Evolutionary conservation across 73 alveolate species (phyloP), one percentile per base, ranked within the genome.

Genomic region (Stentor roeselii): DNA sequence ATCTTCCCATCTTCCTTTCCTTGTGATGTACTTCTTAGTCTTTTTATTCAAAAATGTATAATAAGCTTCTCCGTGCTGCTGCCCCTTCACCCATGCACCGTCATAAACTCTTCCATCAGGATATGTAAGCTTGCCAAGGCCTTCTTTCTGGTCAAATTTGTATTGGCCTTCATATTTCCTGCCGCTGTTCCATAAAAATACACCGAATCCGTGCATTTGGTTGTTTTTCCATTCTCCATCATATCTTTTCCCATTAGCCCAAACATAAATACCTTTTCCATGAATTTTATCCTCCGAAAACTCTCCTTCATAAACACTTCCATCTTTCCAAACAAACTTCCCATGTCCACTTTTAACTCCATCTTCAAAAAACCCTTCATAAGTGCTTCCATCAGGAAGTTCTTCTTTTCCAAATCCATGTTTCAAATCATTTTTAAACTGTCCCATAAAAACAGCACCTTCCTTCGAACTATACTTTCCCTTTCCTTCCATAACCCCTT

Each of bases 241-340:
- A 89, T 77, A 93, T 38, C 61, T 88, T 91, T 95, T 91, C 0
- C 94, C 94, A 89, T 93, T 95, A 31, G 92, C 95, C 96, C 98
- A 93, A 40, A 76, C 91, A 89, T 93, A 93, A 3, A 85, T 85
- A 2, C 98, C 98, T 15, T 76, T 83, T 15, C 92, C 96, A 87
- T 94, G 91, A 82, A 90, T 86, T 0, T 89, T 82, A 78, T 88
- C 86, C 59, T 91, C 95, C 15, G 42, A 60, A 82, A 67, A 91
- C 83, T 93, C 93, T 50, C 95, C 98, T 35, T 88, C 90, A 75
- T 84, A 86, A 36, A 42, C 38, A 15, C 90, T 82, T 31, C 90
- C 90, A 86, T 86, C 92, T 31, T 86, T 83, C 89, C 92, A 86
- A 59, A 37, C 59, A 40, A 86, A 83, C 31, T 40, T 76, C 4